A percentile compares a stretch with the other conserved stretches of the same genome.
These are phyloP conservation scores for Aspergillus puulaauensis DNA, from an alignment of 2,329 filamentous ascomycete species.

Conservation along the genomic window DNA sequence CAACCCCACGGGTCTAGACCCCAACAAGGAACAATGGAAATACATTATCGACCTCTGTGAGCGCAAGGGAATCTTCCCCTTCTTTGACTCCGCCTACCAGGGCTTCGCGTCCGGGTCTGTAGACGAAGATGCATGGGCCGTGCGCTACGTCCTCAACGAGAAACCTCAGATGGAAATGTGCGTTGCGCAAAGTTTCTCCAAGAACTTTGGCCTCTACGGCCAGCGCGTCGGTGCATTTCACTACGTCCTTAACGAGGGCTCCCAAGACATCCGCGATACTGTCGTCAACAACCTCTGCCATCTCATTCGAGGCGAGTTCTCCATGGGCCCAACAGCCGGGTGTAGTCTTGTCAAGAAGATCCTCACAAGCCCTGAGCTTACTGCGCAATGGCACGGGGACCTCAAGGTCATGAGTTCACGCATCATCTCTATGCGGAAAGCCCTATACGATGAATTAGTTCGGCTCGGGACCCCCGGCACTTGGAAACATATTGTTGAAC, in stretches of 20 bases:
- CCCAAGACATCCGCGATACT: constrained; percentile 28
- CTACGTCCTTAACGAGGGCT: constrained; percentile 39
- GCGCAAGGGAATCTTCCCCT: constrained; percentile 84
- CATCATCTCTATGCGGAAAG: constrained; percentile 86
- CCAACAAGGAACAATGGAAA: constrained; percentile 88
- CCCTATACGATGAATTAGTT: constrained; percentile 76
- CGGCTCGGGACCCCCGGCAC: constrained; percentile 80
- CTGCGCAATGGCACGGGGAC: constrained; percentile 87
- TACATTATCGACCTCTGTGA: constrained; percentile 76
- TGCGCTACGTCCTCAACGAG: constrained; percentile 87
- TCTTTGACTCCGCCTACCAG: constrained; percentile 98
- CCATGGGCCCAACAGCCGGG: constrained; percentile 73
- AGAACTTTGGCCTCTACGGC: constrained; percentile 80
- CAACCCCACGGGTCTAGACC: constrained; percentile 96
- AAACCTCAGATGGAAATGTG: constrained; percentile 65
- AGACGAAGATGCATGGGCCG: constrained; percentile 78
- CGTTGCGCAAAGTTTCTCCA: constrained; percentile 61
- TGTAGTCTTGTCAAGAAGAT: constrained; percentile 80
- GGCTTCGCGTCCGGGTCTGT: constrained; percentile 93
- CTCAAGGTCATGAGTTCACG: constrained; percentile 88
- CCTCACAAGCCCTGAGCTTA: constrained; percentile 74
- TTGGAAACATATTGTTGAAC: constrained; percentile 98
- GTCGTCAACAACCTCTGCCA: constrained; percentile 41
- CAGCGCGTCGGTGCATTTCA: constrained; percentile 96
- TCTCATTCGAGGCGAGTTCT: constrained; percentile 40